Conservation (phyloP, 306 rosid genomes). For the Arachis stenosperma region DNA sequence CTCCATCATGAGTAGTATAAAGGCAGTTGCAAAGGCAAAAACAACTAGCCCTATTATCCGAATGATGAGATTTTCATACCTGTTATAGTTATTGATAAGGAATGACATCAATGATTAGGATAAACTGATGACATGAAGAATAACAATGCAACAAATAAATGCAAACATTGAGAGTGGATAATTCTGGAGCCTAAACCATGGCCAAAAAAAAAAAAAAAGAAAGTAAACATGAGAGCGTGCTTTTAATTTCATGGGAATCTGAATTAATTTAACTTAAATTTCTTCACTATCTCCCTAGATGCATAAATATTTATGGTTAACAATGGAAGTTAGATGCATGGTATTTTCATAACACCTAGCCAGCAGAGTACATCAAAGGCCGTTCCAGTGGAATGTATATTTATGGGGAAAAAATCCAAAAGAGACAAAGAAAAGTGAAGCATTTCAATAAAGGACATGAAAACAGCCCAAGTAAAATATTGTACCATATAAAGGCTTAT, state of each 20-base stretch:
- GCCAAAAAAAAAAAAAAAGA: not conserved
- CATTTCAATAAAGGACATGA: not conserved
- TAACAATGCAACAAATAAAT: conserved; percentile 16
- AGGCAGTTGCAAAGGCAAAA: conserved; percentile 95
- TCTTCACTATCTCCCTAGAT: not conserved
- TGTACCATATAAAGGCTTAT: not conserved
- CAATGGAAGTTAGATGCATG: not conserved
- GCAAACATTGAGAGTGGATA: not conserved
- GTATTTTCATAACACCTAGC: conserved; percentile 9
- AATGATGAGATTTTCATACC: conserved; percentile 73
- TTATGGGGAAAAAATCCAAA: not conserved
- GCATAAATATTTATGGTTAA: conserved; percentile 1
- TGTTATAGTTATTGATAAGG: conserved; percentile 43
- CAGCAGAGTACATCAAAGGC: conserved; percentile 18
- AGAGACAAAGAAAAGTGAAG: not conserved
- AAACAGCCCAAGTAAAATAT: not conserved
- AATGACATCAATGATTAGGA: conserved; percentile 11
- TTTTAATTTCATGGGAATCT: not conserved
- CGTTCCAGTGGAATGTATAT: not conserved
- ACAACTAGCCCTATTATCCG: conserved; percentile 79
- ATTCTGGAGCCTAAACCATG: not conserved
- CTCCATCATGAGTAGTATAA: conserved; percentile 93
- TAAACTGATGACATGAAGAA: not conserved
- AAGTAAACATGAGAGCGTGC: not conserved
- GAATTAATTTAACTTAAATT: not conserved